Evolutionary conservation across 2,329 filamentous ascomycete species (phyloP).

Genomic region (Talaromyces amestolkiae): DNA sequence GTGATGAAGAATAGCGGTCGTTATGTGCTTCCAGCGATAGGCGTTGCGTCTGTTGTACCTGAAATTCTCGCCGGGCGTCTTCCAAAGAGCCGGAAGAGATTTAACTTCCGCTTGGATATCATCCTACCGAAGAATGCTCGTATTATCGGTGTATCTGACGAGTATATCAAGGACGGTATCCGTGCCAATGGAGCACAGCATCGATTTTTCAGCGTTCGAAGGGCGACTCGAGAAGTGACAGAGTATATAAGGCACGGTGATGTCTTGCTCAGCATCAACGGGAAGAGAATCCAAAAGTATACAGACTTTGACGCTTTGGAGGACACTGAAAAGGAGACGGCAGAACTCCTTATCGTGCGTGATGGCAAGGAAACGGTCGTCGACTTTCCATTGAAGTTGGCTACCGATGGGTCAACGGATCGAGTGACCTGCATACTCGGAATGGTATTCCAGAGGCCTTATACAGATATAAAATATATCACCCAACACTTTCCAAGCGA

Average conservation of each 20-base stretch:
- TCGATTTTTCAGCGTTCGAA: conserved; percentile 14
- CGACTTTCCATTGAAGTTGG: conserved; percentile 4
- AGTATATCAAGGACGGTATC: conserved; percentile 7
- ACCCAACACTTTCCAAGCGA: conserved; percentile 8
- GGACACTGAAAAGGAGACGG: neutral
- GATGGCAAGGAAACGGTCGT: conserved; percentile 10
- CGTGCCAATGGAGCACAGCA: conserved; percentile 15
- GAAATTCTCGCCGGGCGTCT: neutral
- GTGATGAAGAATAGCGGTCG: neutral
- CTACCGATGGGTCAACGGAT: conserved; percentile 9
- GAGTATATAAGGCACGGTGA: conserved; percentile 14
- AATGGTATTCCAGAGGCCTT: conserved; percentile 13
- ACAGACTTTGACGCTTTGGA: conserved; percentile 14
- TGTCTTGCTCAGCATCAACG: conserved; percentile 12
- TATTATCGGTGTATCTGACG: conserved; percentile 10
- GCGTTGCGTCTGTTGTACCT: conserved; percentile 9
- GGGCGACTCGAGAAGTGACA: neutral
- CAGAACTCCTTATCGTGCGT: conserved; percentile 10
- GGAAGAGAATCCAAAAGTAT: conserved; percentile 1
- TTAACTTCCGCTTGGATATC: conserved; percentile 8
- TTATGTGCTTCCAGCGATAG: conserved; percentile 7
- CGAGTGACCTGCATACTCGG: conserved; percentile 9
- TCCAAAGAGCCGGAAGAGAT: conserved; percentile 2
- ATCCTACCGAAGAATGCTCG: conserved; percentile 14
- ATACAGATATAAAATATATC: conserved; percentile 11